Percentiles rank a stretch among this genome's conserved stretches.
Conservation (phyloP, 192 early-diverging fungal genomes). For the Backusella macrospora region DNA sequence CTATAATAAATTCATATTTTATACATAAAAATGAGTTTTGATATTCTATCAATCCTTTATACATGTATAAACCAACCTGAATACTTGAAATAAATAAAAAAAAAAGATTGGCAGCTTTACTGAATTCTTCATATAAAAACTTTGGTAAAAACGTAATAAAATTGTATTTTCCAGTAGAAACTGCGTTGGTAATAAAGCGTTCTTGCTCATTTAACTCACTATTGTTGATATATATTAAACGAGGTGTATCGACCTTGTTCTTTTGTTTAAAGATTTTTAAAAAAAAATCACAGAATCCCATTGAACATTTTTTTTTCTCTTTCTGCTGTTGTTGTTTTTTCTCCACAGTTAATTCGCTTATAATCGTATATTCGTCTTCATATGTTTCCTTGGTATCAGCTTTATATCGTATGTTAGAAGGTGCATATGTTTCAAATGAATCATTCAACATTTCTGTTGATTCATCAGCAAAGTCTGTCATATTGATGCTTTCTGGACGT, state of each 20-base stretch:
- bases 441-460: neutral
- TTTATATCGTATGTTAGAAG: neutral
- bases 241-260: slow-evolving; percentile 34
- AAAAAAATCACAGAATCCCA: neutral
- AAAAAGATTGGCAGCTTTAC: slow-evolving; percentile 97
- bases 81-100: slow-evolving; percentile 97
- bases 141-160: slow-evolving; percentile 89
- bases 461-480: neutral
- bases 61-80: slow-evolving; percentile 58
- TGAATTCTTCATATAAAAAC: slow-evolving; percentile 96
- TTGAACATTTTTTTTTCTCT: neutral
- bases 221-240: slow-evolving; percentile 89
- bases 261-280: neutral
- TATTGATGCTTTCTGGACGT: neutral
- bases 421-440: too few relatives aligned
- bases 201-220: slow-evolving; percentile 69
- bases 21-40: neutral
- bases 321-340: neutral
- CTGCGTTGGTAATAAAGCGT: slow-evolving; percentile 86
- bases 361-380: neutral
- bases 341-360: neutral
- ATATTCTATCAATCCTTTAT: neutral
- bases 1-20: slow-evolving; percentile 42
- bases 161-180: slow-evolving; percentile 98
- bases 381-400: neutral